These are phyloP conservation scores for Tricholoma terreum DNA, from an alignment of 768 basidiomycete species.

Conservation along the genomic window DNA sequence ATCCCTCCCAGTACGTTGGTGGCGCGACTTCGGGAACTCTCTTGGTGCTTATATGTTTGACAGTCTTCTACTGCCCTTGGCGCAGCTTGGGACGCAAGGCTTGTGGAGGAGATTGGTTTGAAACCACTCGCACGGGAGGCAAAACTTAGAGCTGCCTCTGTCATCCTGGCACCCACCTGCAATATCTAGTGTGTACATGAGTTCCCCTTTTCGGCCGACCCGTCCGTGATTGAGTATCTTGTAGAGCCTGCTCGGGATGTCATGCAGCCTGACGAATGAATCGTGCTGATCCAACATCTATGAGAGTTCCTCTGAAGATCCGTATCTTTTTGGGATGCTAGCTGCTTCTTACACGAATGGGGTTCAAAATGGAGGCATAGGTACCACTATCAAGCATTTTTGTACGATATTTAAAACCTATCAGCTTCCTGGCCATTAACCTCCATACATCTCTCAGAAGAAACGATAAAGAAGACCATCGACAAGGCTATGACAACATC, in stretches of 20 bases:
- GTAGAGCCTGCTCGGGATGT: slow-evolving; percentile 62
- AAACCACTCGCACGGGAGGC: slow-evolving; percentile 70
- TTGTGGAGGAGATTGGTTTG: slow-evolving; percentile 59
- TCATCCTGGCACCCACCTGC: slow-evolving; percentile 77
- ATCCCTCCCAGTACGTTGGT: slow-evolving; percentile 56
- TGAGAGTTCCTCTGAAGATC: slow-evolving; percentile 80
- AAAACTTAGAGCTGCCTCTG: slow-evolving; percentile 63
- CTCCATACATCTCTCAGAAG: slow-evolving; percentile 35
- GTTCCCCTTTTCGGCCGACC: not conserved
- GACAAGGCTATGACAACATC: slow-evolving; percentile 64
- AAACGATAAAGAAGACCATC: slow-evolving; percentile 82
- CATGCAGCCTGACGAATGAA: not conserved
- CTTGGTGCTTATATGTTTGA: not conserved
- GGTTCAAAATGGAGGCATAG: slow-evolving; percentile 73
- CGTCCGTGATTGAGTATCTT: not conserved
- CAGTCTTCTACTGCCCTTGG: slow-evolving; percentile 70
- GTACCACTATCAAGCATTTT: slow-evolving; percentile 81
- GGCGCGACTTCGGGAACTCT: not conserved
- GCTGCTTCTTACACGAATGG: slow-evolving; percentile 75
- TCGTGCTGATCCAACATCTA: not conserved
- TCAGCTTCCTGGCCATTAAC: not conserved
- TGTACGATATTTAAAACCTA: slow-evolving; percentile 36
- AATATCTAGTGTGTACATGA: slow-evolving; percentile 72
- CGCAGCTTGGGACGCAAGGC: slow-evolving; percentile 67
- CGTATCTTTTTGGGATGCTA: slow-evolving; percentile 65